These are phyloP conservation scores for Phanerodontia chrysosporium DNA, from an alignment of 768 basidiomycete species.

Conservation along the genomic window DNA sequence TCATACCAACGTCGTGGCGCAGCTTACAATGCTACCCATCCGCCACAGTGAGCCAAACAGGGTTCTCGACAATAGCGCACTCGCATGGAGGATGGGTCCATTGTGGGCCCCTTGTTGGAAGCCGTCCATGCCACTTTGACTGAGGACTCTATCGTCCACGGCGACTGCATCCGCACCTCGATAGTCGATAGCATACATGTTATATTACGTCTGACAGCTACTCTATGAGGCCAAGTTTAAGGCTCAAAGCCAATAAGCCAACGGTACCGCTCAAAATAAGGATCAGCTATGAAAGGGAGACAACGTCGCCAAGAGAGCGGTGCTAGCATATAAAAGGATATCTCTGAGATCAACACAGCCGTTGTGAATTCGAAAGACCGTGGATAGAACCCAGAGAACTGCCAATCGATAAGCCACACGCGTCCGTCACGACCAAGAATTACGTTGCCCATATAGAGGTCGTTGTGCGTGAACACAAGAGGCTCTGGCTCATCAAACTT, in stretches of 20 bases:
- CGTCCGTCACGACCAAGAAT: constrained; percentile 13
- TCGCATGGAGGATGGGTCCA: too few species aligned
- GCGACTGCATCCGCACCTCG: too few species aligned
- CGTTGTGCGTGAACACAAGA: constrained; percentile 18
- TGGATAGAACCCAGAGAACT: constrained; percentile 9
- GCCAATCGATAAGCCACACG: constrained; percentile 22
- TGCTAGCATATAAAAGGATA: background rate
- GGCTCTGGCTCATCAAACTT: background rate
- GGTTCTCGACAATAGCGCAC: too few species aligned
- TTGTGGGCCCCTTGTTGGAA: too few species aligned
- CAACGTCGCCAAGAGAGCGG: background rate
- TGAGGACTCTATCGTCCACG: too few species aligned
- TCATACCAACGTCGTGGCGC: too few species aligned
- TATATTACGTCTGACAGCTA: too few species aligned
- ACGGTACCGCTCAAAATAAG: background rate
- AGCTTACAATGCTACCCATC: too few species aligned
- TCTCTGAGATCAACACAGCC: background rate
- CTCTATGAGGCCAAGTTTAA: too few species aligned
- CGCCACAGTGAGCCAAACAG: too few species aligned
- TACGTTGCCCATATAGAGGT: constrained; percentile 16
- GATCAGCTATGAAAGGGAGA: background rate
- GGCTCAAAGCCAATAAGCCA: background rate
- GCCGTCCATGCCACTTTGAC: too few species aligned
- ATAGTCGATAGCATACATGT: too few species aligned
- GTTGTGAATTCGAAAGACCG: constrained; percentile 12